These are phyloP conservation scores for Cercospora sp. DNA, from an alignment of 2,329 filamentous ascomycete species.

Conservation along the genomic window DNA sequence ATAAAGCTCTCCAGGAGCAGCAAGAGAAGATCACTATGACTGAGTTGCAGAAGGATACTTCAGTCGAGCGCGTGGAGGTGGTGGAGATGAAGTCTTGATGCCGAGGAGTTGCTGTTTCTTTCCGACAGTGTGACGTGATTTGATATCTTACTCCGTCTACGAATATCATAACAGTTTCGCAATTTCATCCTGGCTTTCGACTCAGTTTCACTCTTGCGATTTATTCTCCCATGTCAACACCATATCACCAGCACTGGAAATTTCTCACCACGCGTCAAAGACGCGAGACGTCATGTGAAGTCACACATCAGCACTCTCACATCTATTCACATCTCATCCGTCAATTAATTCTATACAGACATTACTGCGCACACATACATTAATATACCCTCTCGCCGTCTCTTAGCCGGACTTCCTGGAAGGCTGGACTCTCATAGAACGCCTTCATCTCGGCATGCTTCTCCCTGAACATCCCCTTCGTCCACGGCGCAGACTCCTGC, in stretches of 20 bases:
- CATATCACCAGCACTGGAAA: not conserved
- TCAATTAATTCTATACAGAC: conserved; percentile 1
- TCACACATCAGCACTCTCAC: not conserved
- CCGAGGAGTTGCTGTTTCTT: not conserved
- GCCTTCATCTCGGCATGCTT: conserved; percentile 23
- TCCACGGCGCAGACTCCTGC: conserved; percentile 17
- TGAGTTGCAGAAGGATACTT: conserved; percentile 1
- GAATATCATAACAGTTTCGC: not conserved
- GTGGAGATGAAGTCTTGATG: not conserved
- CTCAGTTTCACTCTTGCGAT: not conserved
- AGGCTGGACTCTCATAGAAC: conserved; percentile 22
- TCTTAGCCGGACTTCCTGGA: conserved; percentile 6
- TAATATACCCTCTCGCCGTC: conserved; percentile 19
- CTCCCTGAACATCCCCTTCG: conserved; percentile 19
- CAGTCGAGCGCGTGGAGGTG: not conserved
- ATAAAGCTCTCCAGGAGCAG: conserved; percentile 27
- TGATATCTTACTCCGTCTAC: not conserved
- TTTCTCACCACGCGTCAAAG: not conserved
- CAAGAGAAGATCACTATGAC: conserved; percentile 10
- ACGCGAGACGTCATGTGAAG: not conserved
- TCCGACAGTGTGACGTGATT: not conserved
- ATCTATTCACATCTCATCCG: not conserved
- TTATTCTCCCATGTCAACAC: not conserved
- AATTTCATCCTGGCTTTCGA: not conserved
- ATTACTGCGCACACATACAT: not conserved